These are phyloP conservation scores for Leccinum broughii DNA, from an alignment of 768 basidiomycete genomes.

Conservation along the genomic window DNA sequence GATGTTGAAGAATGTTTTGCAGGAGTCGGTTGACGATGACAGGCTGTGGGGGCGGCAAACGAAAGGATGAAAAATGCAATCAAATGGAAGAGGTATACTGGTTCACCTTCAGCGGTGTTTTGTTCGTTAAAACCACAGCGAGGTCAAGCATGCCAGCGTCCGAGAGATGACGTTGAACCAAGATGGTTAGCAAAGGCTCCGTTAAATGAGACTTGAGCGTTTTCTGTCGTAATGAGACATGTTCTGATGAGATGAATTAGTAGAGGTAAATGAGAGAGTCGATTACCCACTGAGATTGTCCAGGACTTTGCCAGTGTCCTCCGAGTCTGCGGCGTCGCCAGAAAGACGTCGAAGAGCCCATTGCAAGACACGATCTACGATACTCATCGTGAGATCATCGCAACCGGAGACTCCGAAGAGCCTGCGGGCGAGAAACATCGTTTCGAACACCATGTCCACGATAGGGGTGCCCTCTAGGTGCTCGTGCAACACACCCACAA, in stretches of 20 bases:
- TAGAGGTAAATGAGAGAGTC: background rate
- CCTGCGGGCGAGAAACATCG: slow-evolving; percentile 35
- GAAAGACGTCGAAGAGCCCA: slow-evolving; percentile 53
- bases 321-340: slow-evolving; percentile 29
- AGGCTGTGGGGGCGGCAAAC: slow-evolving; percentile 44
- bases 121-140: slow-evolving; percentile 39
- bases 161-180: slow-evolving; percentile 60
- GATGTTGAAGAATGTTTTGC: slow-evolving; percentile 73
- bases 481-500: slow-evolving; percentile 26
- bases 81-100: background rate
- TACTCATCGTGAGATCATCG: slow-evolving; percentile 24
- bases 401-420: slow-evolving; percentile 27
- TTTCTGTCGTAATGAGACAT: slow-evolving; percentile 12
- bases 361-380: slow-evolving; percentile 50
- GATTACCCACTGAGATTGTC: slow-evolving; percentile 40
- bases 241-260: slow-evolving; percentile 11
- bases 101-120: slow-evolving; percentile 63
- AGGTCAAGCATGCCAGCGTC: slow-evolving; percentile 44
- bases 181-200: slow-evolving; percentile 68
- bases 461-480: slow-evolving; percentile 29
- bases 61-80: background rate
- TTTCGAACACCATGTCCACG: slow-evolving; percentile 30
- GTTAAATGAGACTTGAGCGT: slow-evolving; percentile 54
- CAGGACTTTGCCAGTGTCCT: slow-evolving; percentile 25
- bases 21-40: slow-evolving; percentile 71